Conservation (phyloP, 139 green algal genomes). For the Mesotaenium endlicherianum region DNA sequence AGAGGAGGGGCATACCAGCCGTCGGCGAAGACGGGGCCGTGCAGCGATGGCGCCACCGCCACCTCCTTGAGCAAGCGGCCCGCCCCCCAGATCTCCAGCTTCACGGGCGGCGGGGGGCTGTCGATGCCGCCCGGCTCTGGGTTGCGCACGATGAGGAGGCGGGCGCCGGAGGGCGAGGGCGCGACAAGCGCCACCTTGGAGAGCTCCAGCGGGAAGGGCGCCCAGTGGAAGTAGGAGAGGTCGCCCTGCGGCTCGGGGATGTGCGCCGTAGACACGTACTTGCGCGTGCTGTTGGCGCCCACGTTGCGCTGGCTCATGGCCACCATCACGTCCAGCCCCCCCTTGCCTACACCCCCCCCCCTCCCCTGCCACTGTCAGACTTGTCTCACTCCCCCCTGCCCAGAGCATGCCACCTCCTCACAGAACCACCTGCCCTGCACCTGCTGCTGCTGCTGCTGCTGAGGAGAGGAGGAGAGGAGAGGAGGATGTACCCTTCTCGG, state of each 20-base stretch:
- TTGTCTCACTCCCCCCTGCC: not conserved
- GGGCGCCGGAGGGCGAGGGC: conserved; percentile 66
- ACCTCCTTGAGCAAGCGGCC: conserved; percentile 60
- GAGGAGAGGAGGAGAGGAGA: not conserved
- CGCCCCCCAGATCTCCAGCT: conserved; percentile 70
- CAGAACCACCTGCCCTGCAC: not conserved
- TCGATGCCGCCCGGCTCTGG: not conserved
- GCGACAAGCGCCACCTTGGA: conserved; percentile 50
- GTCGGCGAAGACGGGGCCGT: conserved; percentile 78
- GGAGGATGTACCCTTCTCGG: not conserved
- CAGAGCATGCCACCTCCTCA: not conserved
- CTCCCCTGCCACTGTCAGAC: too few relatives aligned
- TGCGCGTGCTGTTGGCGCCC: conserved; percentile 67
- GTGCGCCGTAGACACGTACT: conserved; percentile 56
- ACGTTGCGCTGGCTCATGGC: conserved; percentile 73
- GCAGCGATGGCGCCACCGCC: conserved; percentile 66
- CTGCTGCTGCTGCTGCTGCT: not conserved
- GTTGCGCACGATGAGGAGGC: conserved; percentile 35
- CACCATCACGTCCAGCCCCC: conserved; percentile 40
- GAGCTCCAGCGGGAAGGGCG: conserved; percentile 60
- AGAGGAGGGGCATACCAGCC: conserved; percentile 64
- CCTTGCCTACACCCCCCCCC: conserved; percentile 14
- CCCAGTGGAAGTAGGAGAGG: conserved; percentile 33
- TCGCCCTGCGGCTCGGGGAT: conserved; percentile 39
- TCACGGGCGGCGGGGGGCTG: conserved; percentile 4